A percentile compares a stretch with the other conserved stretches of the same genome.
Evolutionary conservation across 2,329 filamentous ascomycete genomes (phyloP).

Genomic region (Cadophora sp.): DNA sequence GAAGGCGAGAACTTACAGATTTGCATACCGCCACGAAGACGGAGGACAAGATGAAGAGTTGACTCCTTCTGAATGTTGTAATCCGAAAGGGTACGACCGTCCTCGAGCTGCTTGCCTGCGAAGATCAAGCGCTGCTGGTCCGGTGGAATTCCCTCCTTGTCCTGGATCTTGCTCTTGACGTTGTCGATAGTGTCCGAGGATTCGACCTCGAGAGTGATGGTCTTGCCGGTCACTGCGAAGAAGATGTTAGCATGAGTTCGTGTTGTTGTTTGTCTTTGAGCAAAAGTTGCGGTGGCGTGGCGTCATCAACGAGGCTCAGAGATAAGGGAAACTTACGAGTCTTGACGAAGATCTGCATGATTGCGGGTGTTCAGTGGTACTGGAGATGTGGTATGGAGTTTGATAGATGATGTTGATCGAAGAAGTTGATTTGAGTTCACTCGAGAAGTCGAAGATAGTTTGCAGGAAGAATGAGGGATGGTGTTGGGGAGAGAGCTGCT

Average conservation of each 20-base stretch:
- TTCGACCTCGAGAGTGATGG: constrained; percentile 99
- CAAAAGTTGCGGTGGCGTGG: constrained; percentile 56
- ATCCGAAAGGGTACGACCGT: constrained; percentile 87
- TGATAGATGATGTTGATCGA: constrained; percentile 23
- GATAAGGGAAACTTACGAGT: constrained; percentile 70
- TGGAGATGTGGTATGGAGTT: constrained; percentile 21
- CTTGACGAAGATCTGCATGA: constrained; percentile 99
- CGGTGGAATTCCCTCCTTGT: constrained; percentile 96
- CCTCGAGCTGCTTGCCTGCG: constrained; percentile 94
- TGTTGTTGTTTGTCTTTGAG: constrained; percentile 55
- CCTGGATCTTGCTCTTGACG: constrained; percentile 96
- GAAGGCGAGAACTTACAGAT: constrained; percentile 59
- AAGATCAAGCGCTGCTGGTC: constrained; percentile 97
- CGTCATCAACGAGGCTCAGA: constrained; percentile 42
- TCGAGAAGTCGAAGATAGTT: constrained; percentile 18
- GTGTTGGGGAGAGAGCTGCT: not conserved
- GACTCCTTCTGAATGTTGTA: constrained; percentile 98
- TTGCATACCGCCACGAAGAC: constrained; percentile 89
- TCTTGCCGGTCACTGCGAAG: constrained; percentile 85
- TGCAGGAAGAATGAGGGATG: constrained; percentile 5
- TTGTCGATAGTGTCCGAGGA: constrained; percentile 99
- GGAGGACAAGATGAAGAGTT: constrained; percentile 84
- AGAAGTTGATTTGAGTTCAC: constrained; percentile 17
- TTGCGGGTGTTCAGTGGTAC: constrained; percentile 29
- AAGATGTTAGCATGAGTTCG: constrained; percentile 65